Conservation (phyloP, 495 filamentous ascomycete species). For the Trichoderma parareesei region DNA sequence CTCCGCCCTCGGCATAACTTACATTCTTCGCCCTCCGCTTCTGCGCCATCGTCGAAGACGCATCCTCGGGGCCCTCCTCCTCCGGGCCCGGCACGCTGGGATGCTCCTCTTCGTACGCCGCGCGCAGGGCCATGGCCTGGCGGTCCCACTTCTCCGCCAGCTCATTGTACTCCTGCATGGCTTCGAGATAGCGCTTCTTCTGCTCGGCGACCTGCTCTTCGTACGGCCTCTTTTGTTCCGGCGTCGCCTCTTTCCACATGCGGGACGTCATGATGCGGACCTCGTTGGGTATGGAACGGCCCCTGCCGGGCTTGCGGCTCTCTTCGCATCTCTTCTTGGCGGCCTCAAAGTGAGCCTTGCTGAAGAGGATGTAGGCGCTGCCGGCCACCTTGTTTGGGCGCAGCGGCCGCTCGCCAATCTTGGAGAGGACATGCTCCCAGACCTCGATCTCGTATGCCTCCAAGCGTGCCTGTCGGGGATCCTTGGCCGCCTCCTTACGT, state of each 20-base stretch:
- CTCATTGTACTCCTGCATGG: constrained; percentile 48
- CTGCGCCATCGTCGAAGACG: constrained; percentile 16
- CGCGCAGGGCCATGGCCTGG: constrained; percentile 49
- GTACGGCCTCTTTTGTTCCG: constrained; percentile 65
- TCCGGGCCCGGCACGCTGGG: constrained; percentile 26
- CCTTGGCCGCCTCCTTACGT: constrained; percentile 42
- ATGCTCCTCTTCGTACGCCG: constrained; percentile 54
- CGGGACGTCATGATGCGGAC: constrained; percentile 72
- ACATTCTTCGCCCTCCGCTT: constrained; percentile 19
- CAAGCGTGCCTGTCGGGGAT: constrained; percentile 46
- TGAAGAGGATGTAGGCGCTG: constrained; percentile 70
- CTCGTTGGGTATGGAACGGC: constrained; percentile 65
- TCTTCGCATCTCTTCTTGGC: constrained; percentile 68
- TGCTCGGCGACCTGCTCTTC: constrained; percentile 60
- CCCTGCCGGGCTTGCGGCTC: constrained; percentile 52
- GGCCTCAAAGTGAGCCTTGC: constrained; percentile 69
- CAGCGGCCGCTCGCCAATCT: constrained; percentile 65
- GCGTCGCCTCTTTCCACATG: constrained; percentile 76
- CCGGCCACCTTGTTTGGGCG: constrained; percentile 60
- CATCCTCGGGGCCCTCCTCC: background rate
- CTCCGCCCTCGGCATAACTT: constrained; percentile 33
- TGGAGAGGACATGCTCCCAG: constrained; percentile 54
- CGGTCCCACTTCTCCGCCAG: constrained; percentile 62
- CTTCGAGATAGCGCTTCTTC: constrained; percentile 52
- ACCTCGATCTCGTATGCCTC: constrained; percentile 69